Percentiles rank a stretch among this genome's conserved stretches.
phyloP scores from a whole-genome alignment of 345 rosid species.

The Bruguiera gymnorhiza region DNA sequence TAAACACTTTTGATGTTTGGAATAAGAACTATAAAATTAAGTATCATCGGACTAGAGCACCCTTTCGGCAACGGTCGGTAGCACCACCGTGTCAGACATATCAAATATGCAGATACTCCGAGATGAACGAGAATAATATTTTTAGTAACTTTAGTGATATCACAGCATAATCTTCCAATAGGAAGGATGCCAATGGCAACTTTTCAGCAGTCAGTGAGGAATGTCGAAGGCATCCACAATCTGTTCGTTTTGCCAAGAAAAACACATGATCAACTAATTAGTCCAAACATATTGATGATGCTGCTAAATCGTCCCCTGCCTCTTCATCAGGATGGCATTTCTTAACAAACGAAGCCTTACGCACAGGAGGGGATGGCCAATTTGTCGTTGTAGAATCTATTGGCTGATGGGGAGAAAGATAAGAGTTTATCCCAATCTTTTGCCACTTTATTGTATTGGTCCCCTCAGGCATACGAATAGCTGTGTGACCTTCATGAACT shows the following conservation, averaged over 20 bases:
- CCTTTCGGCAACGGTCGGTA: constrained; percentile 37
- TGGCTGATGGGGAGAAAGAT: constrained; percentile 41
- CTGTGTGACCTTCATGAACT: no score
- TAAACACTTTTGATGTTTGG: neutral
- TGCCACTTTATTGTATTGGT: constrained; percentile 24
- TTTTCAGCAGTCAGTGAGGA: neutral
- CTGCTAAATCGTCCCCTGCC: neutral
- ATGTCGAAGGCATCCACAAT: constrained; percentile 13
- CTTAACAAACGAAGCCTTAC: neutral
- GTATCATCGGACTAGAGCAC: neutral
- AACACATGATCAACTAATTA: no score
- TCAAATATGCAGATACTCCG: neutral
- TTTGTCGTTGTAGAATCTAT: constrained; percentile 5
- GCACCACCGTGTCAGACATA: constrained; percentile 6
- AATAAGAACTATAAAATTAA: constrained; percentile 15
- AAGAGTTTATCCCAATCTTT: constrained; percentile 39
- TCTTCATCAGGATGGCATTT: neutral
- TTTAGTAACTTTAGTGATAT: constrained; percentile 1
- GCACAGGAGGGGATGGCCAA: neutral
- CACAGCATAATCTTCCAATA: neutral
- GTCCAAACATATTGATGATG: no score
- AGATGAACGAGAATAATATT: constrained; percentile 3
- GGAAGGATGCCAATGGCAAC: neutral
- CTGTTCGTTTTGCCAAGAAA: no score
- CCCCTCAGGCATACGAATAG: constrained; percentile 13